These are phyloP conservation scores for Pezicula carpinea DNA, from an alignment of 2,329 filamentous ascomycete genomes.

Conservation along the genomic window DNA sequence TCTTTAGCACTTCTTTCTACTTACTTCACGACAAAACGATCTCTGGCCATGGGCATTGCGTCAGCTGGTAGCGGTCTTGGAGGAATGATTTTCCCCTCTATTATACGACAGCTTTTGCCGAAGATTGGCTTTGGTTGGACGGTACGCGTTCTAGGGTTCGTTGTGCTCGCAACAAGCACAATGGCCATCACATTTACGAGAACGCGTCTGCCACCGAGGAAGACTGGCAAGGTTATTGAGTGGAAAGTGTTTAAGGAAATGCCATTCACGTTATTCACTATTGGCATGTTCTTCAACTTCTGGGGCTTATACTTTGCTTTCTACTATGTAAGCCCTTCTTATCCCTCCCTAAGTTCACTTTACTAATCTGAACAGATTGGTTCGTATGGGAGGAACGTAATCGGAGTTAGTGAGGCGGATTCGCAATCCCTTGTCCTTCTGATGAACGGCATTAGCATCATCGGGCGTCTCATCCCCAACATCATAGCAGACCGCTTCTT, in stretches of 20 bases:
- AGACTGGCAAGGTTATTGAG: constrained; percentile 35
- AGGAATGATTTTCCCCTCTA: constrained; percentile 36
- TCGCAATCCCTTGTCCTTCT: constrained; percentile 42
- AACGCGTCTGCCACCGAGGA: constrained; percentile 21
- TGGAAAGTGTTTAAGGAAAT: constrained; percentile 35
- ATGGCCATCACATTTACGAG: constrained; percentile 28
- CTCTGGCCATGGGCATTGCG: constrained; percentile 27
- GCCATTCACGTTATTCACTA: constrained; percentile 36
- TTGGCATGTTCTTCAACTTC: constrained; percentile 35
- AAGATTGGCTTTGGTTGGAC: constrained; percentile 38
- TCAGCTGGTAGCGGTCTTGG: constrained; percentile 29
- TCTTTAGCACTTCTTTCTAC: constrained; percentile 27
- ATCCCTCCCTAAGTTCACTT: neutral
- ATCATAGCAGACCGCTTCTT: constrained; percentile 42
- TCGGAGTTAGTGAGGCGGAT: constrained; percentile 31
- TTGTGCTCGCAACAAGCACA: constrained; percentile 31
- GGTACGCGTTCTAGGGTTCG: constrained; percentile 37
- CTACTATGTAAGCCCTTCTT: constrained; percentile 29
- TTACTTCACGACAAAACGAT: constrained; percentile 17
- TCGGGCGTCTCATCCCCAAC: constrained; percentile 44
- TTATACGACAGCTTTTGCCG: constrained; percentile 32
- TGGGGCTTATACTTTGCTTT: constrained; percentile 39
- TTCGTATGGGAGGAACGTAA: constrained; percentile 25
- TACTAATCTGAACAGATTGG: constrained; percentile 3
- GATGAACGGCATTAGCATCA: constrained; percentile 48